Conservation (phyloP, 805 yeast genomes). For the Lipomyces yamadae region DNA sequence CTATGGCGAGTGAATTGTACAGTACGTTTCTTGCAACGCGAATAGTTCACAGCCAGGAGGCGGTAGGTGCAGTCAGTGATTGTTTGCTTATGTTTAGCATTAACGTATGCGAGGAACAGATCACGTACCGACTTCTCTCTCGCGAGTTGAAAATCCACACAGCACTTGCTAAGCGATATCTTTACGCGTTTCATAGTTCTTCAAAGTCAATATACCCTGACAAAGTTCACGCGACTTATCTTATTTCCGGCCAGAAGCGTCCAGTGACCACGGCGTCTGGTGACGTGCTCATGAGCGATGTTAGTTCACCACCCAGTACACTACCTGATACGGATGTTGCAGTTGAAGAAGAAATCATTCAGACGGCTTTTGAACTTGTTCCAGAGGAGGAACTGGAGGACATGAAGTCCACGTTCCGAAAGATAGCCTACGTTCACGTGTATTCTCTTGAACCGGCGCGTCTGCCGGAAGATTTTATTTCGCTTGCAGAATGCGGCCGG, state of each 20-base stretch:
- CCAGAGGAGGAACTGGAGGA: slow-evolving; percentile 31
- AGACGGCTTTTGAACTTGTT: slow-evolving; percentile 26
- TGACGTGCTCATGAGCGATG: slow-evolving; percentile 10
- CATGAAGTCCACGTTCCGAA: slow-evolving; percentile 21
- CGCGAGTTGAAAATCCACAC: slow-evolving; percentile 25
- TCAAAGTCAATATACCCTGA: slow-evolving; percentile 19
- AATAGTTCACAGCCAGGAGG: slow-evolving; percentile 25
- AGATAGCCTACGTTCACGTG: slow-evolving; percentile 21
- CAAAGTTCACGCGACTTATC: slow-evolving; percentile 28
- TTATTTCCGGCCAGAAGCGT: slow-evolving; percentile 21
- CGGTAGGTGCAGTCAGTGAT: slow-evolving; percentile 19
- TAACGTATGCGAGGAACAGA: slow-evolving; percentile 14
- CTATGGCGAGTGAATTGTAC: background rate
- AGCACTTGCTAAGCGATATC: slow-evolving; percentile 20
- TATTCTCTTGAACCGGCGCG: slow-evolving; percentile 30
- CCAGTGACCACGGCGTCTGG: background rate
- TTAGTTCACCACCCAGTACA: slow-evolving; percentile 14
- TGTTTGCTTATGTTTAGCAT: background rate
- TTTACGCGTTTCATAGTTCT: slow-evolving; percentile 24
- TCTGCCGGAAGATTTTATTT: slow-evolving; percentile 19
- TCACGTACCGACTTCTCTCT: slow-evolving; percentile 30
- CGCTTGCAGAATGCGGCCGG: slow-evolving; percentile 26
- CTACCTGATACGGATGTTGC: slow-evolving; percentile 10
- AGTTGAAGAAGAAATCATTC: slow-evolving; percentile 1
- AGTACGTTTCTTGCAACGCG: slow-evolving; percentile 24